Percentiles rank a stretch among this genome's conserved stretches.
Evolutionary conservation across 2,329 filamentous ascomycete genomes (phyloP).

Genomic region (Fusarium irregulare): DNA sequence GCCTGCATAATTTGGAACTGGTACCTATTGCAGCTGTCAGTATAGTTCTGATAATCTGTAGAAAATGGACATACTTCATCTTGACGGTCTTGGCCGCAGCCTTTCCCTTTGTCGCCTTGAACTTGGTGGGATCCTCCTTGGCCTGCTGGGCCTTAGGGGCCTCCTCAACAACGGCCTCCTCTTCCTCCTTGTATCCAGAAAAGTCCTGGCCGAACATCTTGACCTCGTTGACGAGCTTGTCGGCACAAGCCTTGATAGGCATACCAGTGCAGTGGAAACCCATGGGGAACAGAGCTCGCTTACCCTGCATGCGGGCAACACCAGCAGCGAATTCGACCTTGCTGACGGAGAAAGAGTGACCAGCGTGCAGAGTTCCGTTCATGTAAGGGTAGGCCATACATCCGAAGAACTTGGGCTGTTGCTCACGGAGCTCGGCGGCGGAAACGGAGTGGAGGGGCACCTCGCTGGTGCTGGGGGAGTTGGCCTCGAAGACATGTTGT

Average conservation of each 20-base stretch:
- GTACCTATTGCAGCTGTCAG: conserved; percentile 60
- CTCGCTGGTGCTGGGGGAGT: conserved; percentile 84
- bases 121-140: conserved; percentile 90
- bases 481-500: conserved; percentile 77
- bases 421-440: conserved; percentile 78
- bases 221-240: conserved; percentile 93
- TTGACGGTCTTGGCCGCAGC: conserved; percentile 89
- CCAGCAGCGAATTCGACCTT: conserved; percentile 95
- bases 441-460: conserved; percentile 80
- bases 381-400: conserved; percentile 70
- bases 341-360: conserved; percentile 89
- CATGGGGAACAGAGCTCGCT: conserved; percentile 86
- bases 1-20: conserved; percentile 96
- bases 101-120: conserved; percentile 92
- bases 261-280: conserved; percentile 95
- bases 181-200: conserved; percentile 76
- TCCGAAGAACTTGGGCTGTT: conserved; percentile 92
- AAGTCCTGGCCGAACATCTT: conserved; percentile 90
- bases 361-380: conserved; percentile 90
- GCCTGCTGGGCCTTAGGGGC: conserved; percentile 70
- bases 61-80: conserved; percentile 67
- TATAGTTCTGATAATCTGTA: not conserved
- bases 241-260: conserved; percentile 96
- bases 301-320: conserved; percentile 90
- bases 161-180: conserved; percentile 62